These are phyloP conservation scores for Trypanosomatidae sp. DNA, from an alignment of 208 protist genomes.

Conservation along the genomic window DNA sequence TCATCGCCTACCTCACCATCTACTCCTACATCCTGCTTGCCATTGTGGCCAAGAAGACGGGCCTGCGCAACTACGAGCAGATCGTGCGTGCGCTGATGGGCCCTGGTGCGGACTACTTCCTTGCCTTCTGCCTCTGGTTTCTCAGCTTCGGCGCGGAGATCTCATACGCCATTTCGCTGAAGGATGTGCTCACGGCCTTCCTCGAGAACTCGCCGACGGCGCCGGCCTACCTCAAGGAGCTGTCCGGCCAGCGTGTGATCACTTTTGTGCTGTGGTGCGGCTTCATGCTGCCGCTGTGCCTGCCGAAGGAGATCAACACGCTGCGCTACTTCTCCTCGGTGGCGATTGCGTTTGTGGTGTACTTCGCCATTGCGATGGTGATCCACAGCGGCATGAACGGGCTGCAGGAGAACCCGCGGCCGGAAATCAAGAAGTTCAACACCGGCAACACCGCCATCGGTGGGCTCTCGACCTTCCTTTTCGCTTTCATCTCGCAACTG, in stretches of 20 bases:
- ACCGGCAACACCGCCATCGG: constrained; percentile 43
- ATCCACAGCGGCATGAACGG: constrained; percentile 47
- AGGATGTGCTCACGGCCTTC: constrained; percentile 46
- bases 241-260: constrained; percentile 37
- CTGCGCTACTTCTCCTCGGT: constrained; percentile 64
- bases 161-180: constrained; percentile 55
- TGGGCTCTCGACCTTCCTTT: constrained; percentile 50
- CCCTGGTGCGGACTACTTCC: constrained; percentile 46
- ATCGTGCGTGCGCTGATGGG: constrained; percentile 49
- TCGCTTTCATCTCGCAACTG: constrained; percentile 62
- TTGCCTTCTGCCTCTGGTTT: constrained; percentile 47
- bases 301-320: constrained; percentile 62
- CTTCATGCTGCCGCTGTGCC: constrained; percentile 66
- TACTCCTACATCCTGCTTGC: constrained; percentile 58
- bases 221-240: constrained; percentile 38
- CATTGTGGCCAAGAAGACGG: constrained; percentile 33
- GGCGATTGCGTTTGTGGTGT: constrained; percentile 49
- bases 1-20: constrained; percentile 51
- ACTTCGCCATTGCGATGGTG: constrained; percentile 61
- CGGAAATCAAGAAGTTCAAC: too few relatives aligned
- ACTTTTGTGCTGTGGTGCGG: constrained; percentile 46
- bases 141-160: constrained; percentile 63
- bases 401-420: too few relatives aligned
- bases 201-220: too few relatives aligned
- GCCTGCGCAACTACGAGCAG: constrained; percentile 58